Evolutionary conservation across 495 filamentous ascomycete species (phyloP), one percentile per base, ranked within the genome.

Genomic region (Trichoderma reesei): DNA sequence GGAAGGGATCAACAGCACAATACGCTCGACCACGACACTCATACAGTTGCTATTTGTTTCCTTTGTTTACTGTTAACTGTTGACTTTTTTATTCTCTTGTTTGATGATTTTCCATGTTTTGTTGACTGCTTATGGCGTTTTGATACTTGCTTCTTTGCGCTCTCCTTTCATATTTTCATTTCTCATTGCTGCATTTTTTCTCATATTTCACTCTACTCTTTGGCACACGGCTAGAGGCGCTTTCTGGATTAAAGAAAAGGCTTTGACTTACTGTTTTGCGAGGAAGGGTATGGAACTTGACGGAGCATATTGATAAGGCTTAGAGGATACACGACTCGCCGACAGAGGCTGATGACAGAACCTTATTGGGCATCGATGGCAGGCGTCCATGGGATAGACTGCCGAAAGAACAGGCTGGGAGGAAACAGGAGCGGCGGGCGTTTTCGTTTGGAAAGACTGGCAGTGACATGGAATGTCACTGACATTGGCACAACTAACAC

Each of bases 131-230:
- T 48, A 0, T 48, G 44, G 18, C n/a, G 18, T 9, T 20, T 8
- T 7, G 9, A 16, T 48, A 18, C 16, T 39, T 5, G 6, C 38
- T 39, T 11, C 3, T 39, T 39, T 39, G 38, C 44, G 41, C 41
- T 16, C 31, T 70, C 63, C 61, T 66, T 66, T 33, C 10, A 4
- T 38, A 56, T 62, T 56, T 61, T 67, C 54, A 65, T 31, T 20
- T 60, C 42, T 61, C 62, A n/a, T n/a, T n/a, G n/a, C n/a, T n/a
- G n/a, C n/a, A n/a, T n/a, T n/a, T n/a, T n/a, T n/a, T n/a, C n/a
- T n/a, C 54, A 46, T 68, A 54, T 70, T 68, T 63, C 67, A 67
- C 64, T 65, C 62, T 66, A 70, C 68, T 72, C 65, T 69, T 67
- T 69, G 51, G 51, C 11, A 11, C 34, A 56, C 20, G 51, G 59